These are phyloP conservation scores for Delonix regia DNA, from an alignment of 306 rosid species.

Conservation along the genomic window DNA sequence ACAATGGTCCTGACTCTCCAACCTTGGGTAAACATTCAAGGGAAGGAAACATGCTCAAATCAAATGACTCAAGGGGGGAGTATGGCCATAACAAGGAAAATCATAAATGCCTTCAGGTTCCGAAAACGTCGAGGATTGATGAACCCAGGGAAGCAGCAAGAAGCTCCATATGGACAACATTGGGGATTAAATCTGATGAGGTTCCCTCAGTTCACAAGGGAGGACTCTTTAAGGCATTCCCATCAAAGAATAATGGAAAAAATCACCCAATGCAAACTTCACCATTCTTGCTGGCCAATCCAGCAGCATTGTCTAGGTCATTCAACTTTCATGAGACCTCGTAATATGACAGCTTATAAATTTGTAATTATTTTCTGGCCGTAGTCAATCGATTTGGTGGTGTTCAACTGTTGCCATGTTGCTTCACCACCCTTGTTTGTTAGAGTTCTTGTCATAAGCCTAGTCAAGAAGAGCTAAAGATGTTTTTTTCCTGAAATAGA, in stretches of 20 bases:
- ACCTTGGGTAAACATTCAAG: constrained; percentile 75
- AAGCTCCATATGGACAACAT: constrained; percentile 65
- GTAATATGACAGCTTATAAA: constrained; percentile 20
- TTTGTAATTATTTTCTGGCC: too few species aligned
- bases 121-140: constrained; percentile 67
- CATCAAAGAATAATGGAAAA: constrained; percentile 50
- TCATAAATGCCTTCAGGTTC: constrained; percentile 50
- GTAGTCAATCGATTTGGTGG: constrained; percentile 18
- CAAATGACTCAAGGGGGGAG: constrained; percentile 29
- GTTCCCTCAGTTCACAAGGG: constrained; percentile 45
- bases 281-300: constrained; percentile 71
- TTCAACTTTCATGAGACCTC: constrained; percentile 67
- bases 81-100: constrained; percentile 41
- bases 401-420: constrained; percentile 27
- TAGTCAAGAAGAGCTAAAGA: too few species aligned
- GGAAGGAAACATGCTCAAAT: constrained; percentile 50
- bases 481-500: constrained; percentile 13
- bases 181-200: constrained; percentile 57
- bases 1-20: too few species aligned
- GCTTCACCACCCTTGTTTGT: constrained; percentile 26
- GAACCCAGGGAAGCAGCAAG: constrained; percentile 64
- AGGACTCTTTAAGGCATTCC: constrained; percentile 55
- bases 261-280: constrained; percentile 44
- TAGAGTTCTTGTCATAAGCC: constrained; percentile 29
- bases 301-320: constrained; percentile 83